phyloP scores from a whole-genome alignment of 2,329 filamentous ascomycete species.

The Cladosporium sphaerospermum region DNA sequence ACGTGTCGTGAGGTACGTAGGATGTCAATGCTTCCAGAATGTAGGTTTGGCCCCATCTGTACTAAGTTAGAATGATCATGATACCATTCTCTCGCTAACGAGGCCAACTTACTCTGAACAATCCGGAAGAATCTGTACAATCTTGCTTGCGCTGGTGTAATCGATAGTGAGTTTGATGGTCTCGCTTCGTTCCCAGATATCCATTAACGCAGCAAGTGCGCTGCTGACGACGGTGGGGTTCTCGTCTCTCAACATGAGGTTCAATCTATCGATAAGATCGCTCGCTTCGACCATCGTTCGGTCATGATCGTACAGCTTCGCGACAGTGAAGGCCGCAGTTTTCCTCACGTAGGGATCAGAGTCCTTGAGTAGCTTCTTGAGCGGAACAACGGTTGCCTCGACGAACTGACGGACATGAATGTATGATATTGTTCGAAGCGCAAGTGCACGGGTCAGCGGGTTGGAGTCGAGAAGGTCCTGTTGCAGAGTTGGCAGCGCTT shows the following conservation, averaged over 20 bases:
- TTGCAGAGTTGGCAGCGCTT: conserved; percentile 81
- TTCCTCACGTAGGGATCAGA: conserved; percentile 94
- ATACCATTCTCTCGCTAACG: background rate
- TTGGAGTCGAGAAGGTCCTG: conserved; percentile 93
- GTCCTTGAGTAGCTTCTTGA: conserved; percentile 79
- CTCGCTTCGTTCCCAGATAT: conserved; percentile 97
- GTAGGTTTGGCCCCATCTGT: conserved; percentile 95
- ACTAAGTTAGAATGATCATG: conserved; percentile 10
- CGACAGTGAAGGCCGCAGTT: conserved; percentile 91
- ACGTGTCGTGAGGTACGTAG: conserved; percentile 86
- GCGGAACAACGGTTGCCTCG: conserved; percentile 76
- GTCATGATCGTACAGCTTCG: conserved; percentile 97
- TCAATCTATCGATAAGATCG: conserved; percentile 86
- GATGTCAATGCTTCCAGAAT: conserved; percentile 97
- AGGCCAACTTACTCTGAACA: conserved; percentile 78
- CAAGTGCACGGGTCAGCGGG: conserved; percentile 84
- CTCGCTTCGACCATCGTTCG: conserved; percentile 81
- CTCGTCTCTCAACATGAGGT: conserved; percentile 84
- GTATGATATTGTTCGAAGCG: conserved; percentile 92
- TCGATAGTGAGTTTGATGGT: conserved; percentile 97
- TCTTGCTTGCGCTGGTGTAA: conserved; percentile 94
- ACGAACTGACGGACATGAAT: conserved; percentile 95
- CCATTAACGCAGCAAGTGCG: conserved; percentile 82
- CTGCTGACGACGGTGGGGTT: conserved; percentile 97
- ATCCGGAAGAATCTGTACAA: conserved; percentile 91